These are phyloP conservation scores for Malassezia furfur DNA, from an alignment of 1,284 basidiomycete species.

Conservation along the genomic window DNA sequence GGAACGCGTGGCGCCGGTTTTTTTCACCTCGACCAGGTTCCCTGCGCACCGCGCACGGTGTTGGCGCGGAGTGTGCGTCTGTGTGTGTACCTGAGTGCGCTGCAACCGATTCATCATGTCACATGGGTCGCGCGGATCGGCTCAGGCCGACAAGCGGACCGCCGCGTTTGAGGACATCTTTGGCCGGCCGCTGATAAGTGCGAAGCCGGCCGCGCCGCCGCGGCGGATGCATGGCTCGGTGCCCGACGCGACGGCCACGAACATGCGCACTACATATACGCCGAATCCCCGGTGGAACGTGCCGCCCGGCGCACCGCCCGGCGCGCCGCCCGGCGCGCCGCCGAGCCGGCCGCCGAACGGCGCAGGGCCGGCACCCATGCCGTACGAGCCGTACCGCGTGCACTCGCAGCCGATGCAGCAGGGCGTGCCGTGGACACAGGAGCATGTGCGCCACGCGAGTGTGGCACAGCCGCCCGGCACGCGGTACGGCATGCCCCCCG, in stretches of 20 bases:
- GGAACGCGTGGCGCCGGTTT: too few species aligned
- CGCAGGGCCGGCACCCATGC: neutral
- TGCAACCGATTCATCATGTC: neutral
- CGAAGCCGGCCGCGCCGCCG: neutral
- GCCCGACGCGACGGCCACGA: neutral
- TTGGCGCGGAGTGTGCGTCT: too few species aligned
- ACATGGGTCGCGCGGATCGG: neutral
- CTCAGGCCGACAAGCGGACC: constrained; percentile 10
- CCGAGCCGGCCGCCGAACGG: neutral
- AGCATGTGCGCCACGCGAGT: neutral
- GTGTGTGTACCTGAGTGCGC: too few species aligned
- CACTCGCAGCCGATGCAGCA: constrained; percentile 1
- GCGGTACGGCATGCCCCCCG: neutral
- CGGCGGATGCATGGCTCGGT: neutral
- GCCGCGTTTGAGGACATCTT: constrained; percentile 16
- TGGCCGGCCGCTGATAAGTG: neutral
- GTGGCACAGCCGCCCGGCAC: neutral
- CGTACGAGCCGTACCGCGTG: neutral
- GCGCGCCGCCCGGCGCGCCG: neutral
- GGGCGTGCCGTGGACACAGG: neutral
- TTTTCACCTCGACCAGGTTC: too few species aligned
- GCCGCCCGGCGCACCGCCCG: neutral
- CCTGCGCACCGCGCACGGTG: too few species aligned
- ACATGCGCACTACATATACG: neutral
- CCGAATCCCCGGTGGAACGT: neutral